Percentiles rank a stretch among this genome's conserved stretches.
phyloP scores from a whole-genome alignment of 2,329 filamentous ascomycete species.

The Arachnomyces sp. region DNA sequence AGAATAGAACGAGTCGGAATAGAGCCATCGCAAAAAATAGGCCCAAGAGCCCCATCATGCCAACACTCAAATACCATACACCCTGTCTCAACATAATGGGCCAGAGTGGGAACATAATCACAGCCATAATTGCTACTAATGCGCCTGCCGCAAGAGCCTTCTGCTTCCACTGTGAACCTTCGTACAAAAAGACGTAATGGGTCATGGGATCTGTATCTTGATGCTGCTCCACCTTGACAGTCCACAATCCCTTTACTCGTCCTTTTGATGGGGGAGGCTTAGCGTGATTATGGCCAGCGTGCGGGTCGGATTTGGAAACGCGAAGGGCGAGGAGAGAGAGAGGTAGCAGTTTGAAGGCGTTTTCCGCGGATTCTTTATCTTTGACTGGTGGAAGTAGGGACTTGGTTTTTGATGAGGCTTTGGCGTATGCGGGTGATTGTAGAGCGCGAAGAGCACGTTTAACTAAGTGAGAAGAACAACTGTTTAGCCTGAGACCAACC shows the following conservation, averaged over 20 bases:
- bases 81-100: conserved; percentile 82
- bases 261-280: conserved; percentile 64
- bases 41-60: conserved; percentile 78
- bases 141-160: conserved; percentile 84
- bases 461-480: conserved; percentile 47
- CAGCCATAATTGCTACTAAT: conserved; percentile 71
- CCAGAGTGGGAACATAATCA: conserved; percentile 96
- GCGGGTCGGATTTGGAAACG: conserved; percentile 72
- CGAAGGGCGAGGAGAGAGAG: conserved; percentile 89
- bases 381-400: conserved; percentile 78
- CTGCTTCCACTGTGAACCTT: conserved; percentile 87
- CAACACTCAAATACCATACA: conserved; percentile 96
- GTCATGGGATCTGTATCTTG: conserved; percentile 62
- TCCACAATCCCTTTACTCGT: conserved; percentile 93
- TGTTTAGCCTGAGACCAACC: conserved; percentile 1
- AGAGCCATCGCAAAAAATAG: conserved; percentile 98
- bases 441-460: conserved; percentile 91
- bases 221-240: conserved; percentile 88
- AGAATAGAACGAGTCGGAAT: conserved; percentile 90
- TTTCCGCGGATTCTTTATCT: conserved; percentile 82
- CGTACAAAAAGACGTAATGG: conserved; percentile 96
- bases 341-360: conserved; percentile 88
- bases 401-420: conserved; percentile 77
- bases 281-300: conserved; percentile 65
- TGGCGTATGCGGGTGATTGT: conserved; percentile 80